phyloP scores from a whole-genome alignment of 208 protist genomes.

The Leishmania tropica region DNA sequence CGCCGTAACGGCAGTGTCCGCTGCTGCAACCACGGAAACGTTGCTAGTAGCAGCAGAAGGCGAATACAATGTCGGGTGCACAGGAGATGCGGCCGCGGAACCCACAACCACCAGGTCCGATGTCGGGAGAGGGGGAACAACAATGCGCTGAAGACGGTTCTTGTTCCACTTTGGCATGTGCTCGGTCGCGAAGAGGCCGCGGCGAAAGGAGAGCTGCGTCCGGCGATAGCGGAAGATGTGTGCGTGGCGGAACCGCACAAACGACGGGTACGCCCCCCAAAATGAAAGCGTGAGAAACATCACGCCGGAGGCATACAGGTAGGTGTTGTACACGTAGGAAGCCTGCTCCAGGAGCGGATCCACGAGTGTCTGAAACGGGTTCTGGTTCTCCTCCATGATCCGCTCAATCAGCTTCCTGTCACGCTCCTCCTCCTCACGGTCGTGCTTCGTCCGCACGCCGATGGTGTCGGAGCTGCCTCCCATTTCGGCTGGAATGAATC shows the following conservation, averaged over 20 bases:
- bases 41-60: neutral
- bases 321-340: slow-evolving; percentile 44
- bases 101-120: neutral
- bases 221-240: slow-evolving; percentile 63
- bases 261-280: slow-evolving; percentile 69
- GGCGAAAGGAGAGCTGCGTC: slow-evolving; percentile 50
- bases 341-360: slow-evolving; percentile 31
- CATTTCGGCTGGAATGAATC: neutral
- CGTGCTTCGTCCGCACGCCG: slow-evolving; percentile 41
- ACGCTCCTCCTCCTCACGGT: slow-evolving; percentile 50
- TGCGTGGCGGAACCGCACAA: slow-evolving; percentile 68
- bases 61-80: neutral
- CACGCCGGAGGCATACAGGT: slow-evolving; percentile 73
- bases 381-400: slow-evolving; percentile 49
- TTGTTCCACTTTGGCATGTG: slow-evolving; percentile 84
- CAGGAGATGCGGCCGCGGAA: neutral
- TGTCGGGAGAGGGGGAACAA: slow-evolving; percentile 38
- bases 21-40: slow-evolving; percentile 16
- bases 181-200: slow-evolving; percentile 63
- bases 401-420: slow-evolving; percentile 46
- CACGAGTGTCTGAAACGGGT: slow-evolving; percentile 53
- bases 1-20: neutral
- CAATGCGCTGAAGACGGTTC: slow-evolving; percentile 61
- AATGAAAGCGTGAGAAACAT: slow-evolving; percentile 50
- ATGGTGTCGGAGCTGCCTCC: slow-evolving; percentile 13